These are phyloP conservation scores for Lichtheimia hyalospora DNA, from an alignment of 371 early-diverging fungal genomes.

Conservation along the genomic window DNA sequence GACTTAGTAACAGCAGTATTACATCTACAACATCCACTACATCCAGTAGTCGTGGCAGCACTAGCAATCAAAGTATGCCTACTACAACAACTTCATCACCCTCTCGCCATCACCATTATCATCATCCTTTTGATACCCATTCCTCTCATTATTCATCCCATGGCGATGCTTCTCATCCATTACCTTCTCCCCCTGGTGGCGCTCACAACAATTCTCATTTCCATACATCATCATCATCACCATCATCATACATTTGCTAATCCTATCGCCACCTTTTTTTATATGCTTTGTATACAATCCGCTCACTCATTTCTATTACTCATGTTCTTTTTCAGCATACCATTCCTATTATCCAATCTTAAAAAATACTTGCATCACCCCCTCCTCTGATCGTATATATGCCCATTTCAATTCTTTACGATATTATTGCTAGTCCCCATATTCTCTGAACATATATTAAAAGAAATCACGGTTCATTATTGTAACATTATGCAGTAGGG, in stretches of 20 bases:
- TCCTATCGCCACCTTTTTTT: slow-evolving; percentile 1
- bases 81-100: neutral
- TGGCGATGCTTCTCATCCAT: neutral
- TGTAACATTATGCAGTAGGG: too few species aligned
- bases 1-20: slow-evolving; percentile 19
- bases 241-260: neutral
- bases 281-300: slow-evolving; percentile 3
- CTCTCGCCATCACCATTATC: neutral
- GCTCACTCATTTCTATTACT: too few species aligned
- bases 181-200: too few species aligned
- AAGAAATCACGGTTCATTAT: too few species aligned
- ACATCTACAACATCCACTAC: slow-evolving; percentile 11
- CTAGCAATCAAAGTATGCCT: slow-evolving; percentile 2
- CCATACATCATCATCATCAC: neutral
- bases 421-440: too few species aligned
- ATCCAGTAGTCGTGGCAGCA: slow-evolving; percentile 9
- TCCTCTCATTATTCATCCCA: slow-evolving; percentile 4
- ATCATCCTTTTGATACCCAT: slow-evolving; percentile 5
- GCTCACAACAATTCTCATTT: neutral
- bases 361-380: too few species aligned
- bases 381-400: too few species aligned
- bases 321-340: too few species aligned
- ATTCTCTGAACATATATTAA: too few species aligned
- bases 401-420: too few species aligned
- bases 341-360: too few species aligned